Evolutionary conservation across 805 yeast species (phyloP), one percentile per base, ranked within the genome.

Genomic region (Kodamaea kakaduensis): DNA sequence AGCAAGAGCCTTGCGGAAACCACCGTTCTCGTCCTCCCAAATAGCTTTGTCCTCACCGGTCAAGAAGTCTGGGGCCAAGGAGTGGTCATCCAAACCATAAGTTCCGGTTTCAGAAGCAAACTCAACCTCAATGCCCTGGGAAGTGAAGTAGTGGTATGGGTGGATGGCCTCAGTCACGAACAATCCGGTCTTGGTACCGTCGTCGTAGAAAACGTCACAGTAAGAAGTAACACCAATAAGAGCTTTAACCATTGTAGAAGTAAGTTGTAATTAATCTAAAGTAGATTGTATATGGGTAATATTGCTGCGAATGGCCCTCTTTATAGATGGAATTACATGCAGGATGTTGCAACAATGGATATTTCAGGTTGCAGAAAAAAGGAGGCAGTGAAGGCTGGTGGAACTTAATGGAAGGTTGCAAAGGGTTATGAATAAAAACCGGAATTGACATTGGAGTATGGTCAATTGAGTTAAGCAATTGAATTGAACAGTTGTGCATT

Each of bases 151-250:
- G 33, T 69, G 51, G 55, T 56, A 78, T 29, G 85, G 84, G 48
- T 81, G 82, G 24, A 68, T 50, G 9, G 77, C 84, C 56, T 79
- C 85, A 13, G 67, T 56, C 46, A 67, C 68, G 59, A 66, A 81
- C 17, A 77, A 59, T 24, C 86, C 86, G n/a, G 84, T 76, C 41
- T 71, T 73, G 34, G 60, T 42, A 23, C 83, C 83, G 45, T 78
- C 80, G 1, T 57, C 61, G 54, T 78, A 78, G 63, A 79, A 77
- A 9, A 28, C 34, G 14, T 21, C 32, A 20, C 23, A 19, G 38
- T 32, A 35, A 17, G 42, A 39, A 5, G 42, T 39, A 20, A 35
- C 25, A 24, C 39, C 42, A 17, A 39, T 34, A 26, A 39, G n/a
- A 4, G 31, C 39, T 24, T 31, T 39, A 13, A 28, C 18, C 42